Conservation (phyloP, 2,329 filamentous ascomycete species). For the Beauveria australis region DNA sequence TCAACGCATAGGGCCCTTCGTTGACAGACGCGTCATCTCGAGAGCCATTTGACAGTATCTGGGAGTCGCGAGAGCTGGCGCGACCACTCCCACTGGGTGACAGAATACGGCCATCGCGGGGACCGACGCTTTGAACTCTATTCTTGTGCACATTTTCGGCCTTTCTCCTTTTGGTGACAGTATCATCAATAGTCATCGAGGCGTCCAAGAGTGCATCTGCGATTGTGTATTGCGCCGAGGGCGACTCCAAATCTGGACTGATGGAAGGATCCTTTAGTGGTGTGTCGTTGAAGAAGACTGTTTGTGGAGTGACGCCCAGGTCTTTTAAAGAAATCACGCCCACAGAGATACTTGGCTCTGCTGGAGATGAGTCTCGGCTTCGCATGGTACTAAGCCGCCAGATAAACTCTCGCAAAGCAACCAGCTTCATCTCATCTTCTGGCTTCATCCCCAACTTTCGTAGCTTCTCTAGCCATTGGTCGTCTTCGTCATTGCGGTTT, state of each 20-base stretch:
- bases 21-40: conserved; percentile 25
- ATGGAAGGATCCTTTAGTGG: conserved; percentile 38
- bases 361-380: conserved; percentile 38
- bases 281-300: conserved; percentile 83
- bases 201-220: conserved; percentile 87
- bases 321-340: conserved; percentile 63
- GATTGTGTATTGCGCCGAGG: conserved; percentile 60
- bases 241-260: conserved; percentile 23
- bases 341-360: conserved; percentile 24
- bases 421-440: conserved; percentile 84
- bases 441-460: conserved; percentile 71
- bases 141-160: conserved; percentile 43
- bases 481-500: conserved; percentile 81
- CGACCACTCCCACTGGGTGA: conserved; percentile 24
- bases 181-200: conserved; percentile 75
- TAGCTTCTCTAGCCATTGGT: conserved; percentile 81
- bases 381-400: conserved; percentile 75
- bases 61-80: conserved; percentile 29
- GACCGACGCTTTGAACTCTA: conserved; percentile 30
- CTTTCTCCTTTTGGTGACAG: conserved; percentile 44
- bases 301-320: conserved; percentile 73
- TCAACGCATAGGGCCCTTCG: conserved; percentile 34
- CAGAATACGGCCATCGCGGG: conserved; percentile 20
- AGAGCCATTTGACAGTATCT: conserved; percentile 26
- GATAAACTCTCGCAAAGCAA: conserved; percentile 82